These are phyloP conservation scores for Gracilaria caudata DNA, from an alignment of 23 red algal species.

Conservation along the genomic window DNA sequence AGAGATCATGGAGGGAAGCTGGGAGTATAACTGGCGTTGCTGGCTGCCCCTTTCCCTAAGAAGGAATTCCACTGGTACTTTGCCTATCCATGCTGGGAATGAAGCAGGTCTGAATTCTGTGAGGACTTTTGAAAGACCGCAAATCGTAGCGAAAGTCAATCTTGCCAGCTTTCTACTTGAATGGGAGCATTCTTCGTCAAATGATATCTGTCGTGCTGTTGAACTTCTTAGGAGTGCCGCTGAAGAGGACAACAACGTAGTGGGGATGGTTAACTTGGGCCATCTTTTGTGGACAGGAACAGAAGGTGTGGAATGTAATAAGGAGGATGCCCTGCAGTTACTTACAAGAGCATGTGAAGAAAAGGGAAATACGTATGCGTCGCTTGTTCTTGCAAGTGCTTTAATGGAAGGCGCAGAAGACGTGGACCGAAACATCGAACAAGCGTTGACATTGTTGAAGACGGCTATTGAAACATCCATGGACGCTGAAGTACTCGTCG, in stretches of 20 bases:
- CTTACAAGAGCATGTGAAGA: slow-evolving; percentile 19
- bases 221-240: not conserved
- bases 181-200: not conserved
- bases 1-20: not conserved
- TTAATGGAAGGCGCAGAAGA: slow-evolving; percentile 25
- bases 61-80: not conserved
- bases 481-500: not conserved
- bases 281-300: not conserved
- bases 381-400: slow-evolving; percentile 5
- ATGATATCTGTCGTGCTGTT: not conserved
- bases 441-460: slow-evolving; percentile 34
- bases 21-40: slow-evolving; percentile 17
- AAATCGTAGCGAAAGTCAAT: not conserved
- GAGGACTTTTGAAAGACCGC: slow-evolving; percentile 5
- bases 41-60: not conserved
- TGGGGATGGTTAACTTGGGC: slow-evolving; percentile 31
- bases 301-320: not conserved
- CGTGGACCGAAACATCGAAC: slow-evolving; percentile 29
- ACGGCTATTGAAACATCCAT: slow-evolving; percentile 9
- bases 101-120: not conserved
- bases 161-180: slow-evolving; percentile 3
- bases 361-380: slow-evolving; percentile 14
- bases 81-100: slow-evolving; percentile 9
- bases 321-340: not conserved
- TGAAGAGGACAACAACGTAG: slow-evolving; percentile 3